Percentiles rank a stretch among this genome's conserved stretches.
These are phyloP conservation scores for Diplocarpon mali DNA, from an alignment of 2,329 filamentous ascomycete species.

Conservation along the genomic window DNA sequence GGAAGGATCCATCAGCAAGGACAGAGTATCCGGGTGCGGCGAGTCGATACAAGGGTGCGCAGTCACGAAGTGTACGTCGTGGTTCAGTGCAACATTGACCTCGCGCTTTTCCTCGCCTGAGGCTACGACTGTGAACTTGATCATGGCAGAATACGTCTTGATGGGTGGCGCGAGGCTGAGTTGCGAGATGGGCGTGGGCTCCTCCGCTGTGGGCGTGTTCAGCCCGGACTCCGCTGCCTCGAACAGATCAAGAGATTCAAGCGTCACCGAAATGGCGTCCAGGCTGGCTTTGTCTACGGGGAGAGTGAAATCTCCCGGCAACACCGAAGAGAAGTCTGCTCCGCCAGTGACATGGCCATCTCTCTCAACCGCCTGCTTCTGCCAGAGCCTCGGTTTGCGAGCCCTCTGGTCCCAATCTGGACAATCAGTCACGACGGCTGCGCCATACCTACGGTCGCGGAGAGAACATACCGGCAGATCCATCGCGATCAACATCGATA, in stretches of 20 bases:
- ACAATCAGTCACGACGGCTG: conserved; percentile 5
- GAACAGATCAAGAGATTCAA: conserved; percentile 41
- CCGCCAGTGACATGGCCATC: conserved; percentile 51
- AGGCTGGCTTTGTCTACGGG: conserved; percentile 44
- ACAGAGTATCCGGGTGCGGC: conserved; percentile 44
- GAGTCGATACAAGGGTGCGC: conserved; percentile 54
- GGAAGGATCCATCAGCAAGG: conserved; percentile 47
- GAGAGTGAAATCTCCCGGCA: conserved; percentile 52
- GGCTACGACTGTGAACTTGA: conserved; percentile 20
- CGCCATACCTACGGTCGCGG: neutral
- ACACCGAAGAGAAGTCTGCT: conserved; percentile 40
- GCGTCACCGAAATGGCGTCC: conserved; percentile 35
- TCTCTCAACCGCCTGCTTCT: conserved; percentile 46
- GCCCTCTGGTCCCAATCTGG: conserved; percentile 39
- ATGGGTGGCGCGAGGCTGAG: conserved; percentile 12
- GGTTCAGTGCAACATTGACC: conserved; percentile 32
- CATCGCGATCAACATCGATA: conserved; percentile 42
- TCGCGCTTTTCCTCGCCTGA: conserved; percentile 18
- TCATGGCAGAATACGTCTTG: conserved; percentile 24
- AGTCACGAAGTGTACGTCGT: conserved; percentile 55
- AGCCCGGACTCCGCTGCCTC: conserved; percentile 33
- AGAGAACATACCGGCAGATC: conserved; percentile 15
- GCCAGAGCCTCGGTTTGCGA: conserved; percentile 49
- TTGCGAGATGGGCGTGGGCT: conserved; percentile 12
- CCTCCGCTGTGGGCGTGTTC: conserved; percentile 26